Percentiles rank a stretch among this genome's conserved stretches.
Conservation (phyloP, 768 basidiomycete genomes). For the Mycena galopus region DNA sequence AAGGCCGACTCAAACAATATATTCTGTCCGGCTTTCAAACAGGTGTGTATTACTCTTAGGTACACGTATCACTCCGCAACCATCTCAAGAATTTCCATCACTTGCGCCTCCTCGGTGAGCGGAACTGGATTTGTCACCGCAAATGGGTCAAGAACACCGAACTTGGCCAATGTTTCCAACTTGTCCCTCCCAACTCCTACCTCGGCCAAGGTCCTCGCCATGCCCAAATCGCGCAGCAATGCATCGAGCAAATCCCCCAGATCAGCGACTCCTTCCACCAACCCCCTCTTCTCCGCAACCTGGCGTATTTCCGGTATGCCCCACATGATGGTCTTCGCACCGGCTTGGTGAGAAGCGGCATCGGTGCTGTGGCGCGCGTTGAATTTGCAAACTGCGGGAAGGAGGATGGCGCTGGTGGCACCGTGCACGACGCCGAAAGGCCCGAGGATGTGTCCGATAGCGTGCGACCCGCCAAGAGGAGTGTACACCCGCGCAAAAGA, state of each 20-base stretch:
- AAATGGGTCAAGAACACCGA: background rate
- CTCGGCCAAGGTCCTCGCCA: constrained; percentile 11
- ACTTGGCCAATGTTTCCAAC: constrained; percentile 2
- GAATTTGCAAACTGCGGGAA: constrained; percentile 7
- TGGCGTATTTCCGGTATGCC: constrained; percentile 1
- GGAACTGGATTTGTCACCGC: constrained; percentile 8
- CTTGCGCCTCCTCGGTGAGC: background rate
- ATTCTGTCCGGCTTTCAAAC: too few relatives aligned
- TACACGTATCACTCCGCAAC: background rate
- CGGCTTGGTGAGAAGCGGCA: background rate
- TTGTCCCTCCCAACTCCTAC: constrained; percentile 7
- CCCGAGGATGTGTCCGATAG: constrained; percentile 18
- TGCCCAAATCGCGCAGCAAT: constrained; percentile 1
- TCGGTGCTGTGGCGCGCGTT: background rate
- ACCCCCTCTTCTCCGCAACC: background rate
- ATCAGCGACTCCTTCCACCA: background rate
- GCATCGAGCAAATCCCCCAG: background rate
- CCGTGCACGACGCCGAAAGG: constrained; percentile 11
- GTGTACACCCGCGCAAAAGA: background rate
- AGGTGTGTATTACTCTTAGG: too few relatives aligned
- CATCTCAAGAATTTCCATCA: constrained; percentile 19
- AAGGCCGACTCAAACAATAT: too few relatives aligned
- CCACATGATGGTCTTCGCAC: background rate
- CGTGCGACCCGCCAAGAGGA: constrained; percentile 14
- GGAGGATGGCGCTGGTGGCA: constrained; percentile 13